phyloP scores from a whole-genome alignment of 805 yeast genomes.

The Clavispora asparagi region DNA sequence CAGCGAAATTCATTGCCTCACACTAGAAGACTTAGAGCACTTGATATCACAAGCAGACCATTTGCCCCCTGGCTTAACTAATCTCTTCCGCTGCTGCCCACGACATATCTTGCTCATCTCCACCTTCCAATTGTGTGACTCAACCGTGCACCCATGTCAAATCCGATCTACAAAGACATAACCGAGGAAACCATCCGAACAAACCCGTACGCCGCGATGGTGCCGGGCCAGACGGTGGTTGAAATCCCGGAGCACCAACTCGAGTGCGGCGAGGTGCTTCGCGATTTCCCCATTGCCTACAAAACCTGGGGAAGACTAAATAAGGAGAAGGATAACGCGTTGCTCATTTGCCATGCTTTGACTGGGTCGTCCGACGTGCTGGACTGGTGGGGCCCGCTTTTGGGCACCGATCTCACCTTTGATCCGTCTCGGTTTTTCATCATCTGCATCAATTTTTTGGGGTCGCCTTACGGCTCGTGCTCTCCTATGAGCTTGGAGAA shows the following conservation, averaged over 20 bases:
- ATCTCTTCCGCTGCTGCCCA: too few species aligned
- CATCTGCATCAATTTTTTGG: constrained; percentile 86
- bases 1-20: not conserved
- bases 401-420: constrained; percentile 82
- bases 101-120: not conserved
- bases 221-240: constrained; percentile 71
- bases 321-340: constrained; percentile 60
- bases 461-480: constrained; percentile 94
- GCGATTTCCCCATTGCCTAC: constrained; percentile 85
- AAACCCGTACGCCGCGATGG: constrained; percentile 68
- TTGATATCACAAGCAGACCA: not conserved
- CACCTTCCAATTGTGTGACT: not conserved
- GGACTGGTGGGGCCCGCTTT: constrained; percentile 98
- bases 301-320: constrained; percentile 93
- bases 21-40: not conserved
- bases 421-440: constrained; percentile 86
- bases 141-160: not conserved
- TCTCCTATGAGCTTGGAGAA: constrained; percentile 83
- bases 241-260: constrained; percentile 68
- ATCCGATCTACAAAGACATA: constrained; percentile 30
- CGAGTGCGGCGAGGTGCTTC: constrained; percentile 75
- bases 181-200: constrained; percentile 42
- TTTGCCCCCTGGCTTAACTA: too few species aligned
- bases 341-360: constrained; percentile 92
- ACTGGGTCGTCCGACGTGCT: constrained; percentile 94